Evolutionary conservation across 2,329 filamentous ascomycete species (phyloP).

Genomic region (Cadophora luteo-olivacea): DNA sequence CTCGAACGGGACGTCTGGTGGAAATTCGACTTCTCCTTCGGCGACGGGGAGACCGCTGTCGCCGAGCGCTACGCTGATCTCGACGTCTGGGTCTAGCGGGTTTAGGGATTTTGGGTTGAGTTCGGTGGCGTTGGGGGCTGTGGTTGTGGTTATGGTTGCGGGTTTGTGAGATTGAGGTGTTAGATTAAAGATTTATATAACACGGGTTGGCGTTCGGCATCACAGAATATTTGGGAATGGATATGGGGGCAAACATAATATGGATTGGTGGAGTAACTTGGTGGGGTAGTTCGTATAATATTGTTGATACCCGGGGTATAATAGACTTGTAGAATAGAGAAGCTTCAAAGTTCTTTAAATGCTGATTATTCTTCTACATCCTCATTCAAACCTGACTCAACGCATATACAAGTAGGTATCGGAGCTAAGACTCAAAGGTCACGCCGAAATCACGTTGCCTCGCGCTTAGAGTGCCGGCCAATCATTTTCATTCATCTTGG

Average conservation of each 20-base stretch:
- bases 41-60: not conserved
- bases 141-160: not conserved
- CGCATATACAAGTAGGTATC: too few relatives aligned
- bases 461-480: not conserved
- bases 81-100: not conserved
- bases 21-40: not conserved
- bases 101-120: not conserved
- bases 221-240: not conserved
- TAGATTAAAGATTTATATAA: not conserved
- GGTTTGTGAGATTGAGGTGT: not conserved
- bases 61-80: not conserved
- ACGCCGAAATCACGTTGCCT: not conserved
- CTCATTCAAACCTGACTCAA: too few relatives aligned
- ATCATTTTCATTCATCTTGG: not conserved
- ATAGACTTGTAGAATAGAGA: not conserved
- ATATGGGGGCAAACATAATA: not conserved
- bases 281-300: too few relatives aligned
- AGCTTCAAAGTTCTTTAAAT: too few relatives aligned
- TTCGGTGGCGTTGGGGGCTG: not conserved
- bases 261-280: not conserved
- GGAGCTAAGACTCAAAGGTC: not conserved
- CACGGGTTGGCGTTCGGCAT: not conserved
- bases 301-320: not conserved
- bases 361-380: too few relatives aligned
- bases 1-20: slow-evolving; percentile 1